Evolutionary conservation across 2,329 filamentous ascomycete genomes (phyloP), one percentile per base, ranked within the genome.

Genomic region (Daldinia sp.): DNA sequence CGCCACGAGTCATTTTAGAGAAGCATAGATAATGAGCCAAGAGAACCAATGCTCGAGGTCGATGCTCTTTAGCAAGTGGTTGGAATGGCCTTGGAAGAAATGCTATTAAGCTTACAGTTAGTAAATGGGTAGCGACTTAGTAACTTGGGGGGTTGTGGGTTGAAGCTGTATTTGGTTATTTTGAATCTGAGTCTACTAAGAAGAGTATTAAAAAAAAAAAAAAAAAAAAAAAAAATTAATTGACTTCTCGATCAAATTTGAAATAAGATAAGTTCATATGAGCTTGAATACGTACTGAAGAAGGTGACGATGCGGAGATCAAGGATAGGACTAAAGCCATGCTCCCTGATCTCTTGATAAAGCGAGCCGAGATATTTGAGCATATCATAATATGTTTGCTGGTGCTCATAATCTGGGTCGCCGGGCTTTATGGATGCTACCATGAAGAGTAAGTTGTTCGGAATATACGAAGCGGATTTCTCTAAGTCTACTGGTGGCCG

Each of bases 11-110:
- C 1, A 83, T 53, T 70, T 84, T 85, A 51, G 80, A 70, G 56
- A 87, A 86, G 45, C 77, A 77, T 4, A 83, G 75, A 61, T 85
- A 85, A 66, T 87, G 77, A 1, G 82, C 83, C 9, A 87, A 52
- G 34, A 87, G 83, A 51, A 86, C 64, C 0, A 87, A 74, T 2
- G 83, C 79, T 25, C 81, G 79, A 0, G 82, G 81, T 1, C 78
- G 76, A 47, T 72, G 74, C 21, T 78, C 66, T 11, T 78, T 76
- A 1, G 78, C 78, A 5, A 84, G 73, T 2, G 80, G 75, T 55
- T 84, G 71, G 55, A 86, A 83, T 4, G 64, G 63, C 0, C 71
- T 70, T 4, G 82, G 81, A 17, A 85, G 63, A 53, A 82, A 86
- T 2, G 82, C 64, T 67, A 51, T 50, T 27, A 27, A 29, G 34